Evolutionary conservation across 352 stramenopile species (phyloP).

Genomic region (Phytophthora pisi): DNA sequence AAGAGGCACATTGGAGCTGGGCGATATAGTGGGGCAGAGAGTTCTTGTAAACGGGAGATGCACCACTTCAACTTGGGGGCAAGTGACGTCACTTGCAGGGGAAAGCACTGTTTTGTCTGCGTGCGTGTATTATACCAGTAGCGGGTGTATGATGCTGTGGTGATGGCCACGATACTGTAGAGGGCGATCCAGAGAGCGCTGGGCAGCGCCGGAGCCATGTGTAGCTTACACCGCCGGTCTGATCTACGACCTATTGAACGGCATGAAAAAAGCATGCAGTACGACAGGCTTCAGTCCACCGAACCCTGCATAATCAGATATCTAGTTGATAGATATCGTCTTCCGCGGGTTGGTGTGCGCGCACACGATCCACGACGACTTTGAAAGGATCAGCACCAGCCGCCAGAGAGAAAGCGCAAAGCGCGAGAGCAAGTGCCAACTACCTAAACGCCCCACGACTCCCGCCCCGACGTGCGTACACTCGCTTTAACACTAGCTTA

Average conservation of each 20-base stretch:
- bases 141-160: too few relatives aligned
- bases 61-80: constrained; percentile 29
- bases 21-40: too few relatives aligned
- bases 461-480: not conserved
- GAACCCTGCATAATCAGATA: not conserved
- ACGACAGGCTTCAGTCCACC: not conserved
- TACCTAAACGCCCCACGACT: not conserved
- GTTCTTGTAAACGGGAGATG: constrained; percentile 18
- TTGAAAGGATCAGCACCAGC: constrained; percentile 52
- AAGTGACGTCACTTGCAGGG: constrained; percentile 13
- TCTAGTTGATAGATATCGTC: not conserved
- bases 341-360: not conserved
- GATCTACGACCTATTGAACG: not conserved
- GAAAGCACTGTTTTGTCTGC: not conserved
- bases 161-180: too few relatives aligned
- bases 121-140: too few relatives aligned
- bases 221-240: not conserved
- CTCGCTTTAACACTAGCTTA: constrained; percentile 3
- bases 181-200: too few relatives aligned
- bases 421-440: not conserved
- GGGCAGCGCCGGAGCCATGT: not conserved
- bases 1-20: constrained; percentile 14
- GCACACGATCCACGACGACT: not conserved
- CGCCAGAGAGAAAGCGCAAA: constrained; percentile 25
- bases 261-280: not conserved